Conservation (phyloP, 352 stramenopile genomes). For the Phytophthora megakarya region DNA sequence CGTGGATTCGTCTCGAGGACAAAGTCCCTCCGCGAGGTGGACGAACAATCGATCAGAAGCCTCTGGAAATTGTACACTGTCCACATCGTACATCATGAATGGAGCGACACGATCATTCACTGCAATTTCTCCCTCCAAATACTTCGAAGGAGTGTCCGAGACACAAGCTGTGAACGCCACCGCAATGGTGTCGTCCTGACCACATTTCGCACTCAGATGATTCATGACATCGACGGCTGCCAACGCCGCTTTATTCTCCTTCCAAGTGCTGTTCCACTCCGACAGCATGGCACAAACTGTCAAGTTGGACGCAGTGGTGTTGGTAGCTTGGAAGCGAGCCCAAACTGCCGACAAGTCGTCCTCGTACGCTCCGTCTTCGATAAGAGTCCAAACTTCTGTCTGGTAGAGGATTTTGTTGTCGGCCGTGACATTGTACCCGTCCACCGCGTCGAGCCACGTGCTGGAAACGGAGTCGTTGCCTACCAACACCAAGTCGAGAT, state of each 20-base stretch:
- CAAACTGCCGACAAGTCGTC: slow-evolving; percentile 28
- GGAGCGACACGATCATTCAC: slow-evolving; percentile 22
- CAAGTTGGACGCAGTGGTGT: background rate
- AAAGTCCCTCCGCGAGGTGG: slow-evolving; percentile 28
- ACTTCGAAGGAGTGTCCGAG: slow-evolving; percentile 7
- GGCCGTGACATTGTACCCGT: slow-evolving; percentile 7
- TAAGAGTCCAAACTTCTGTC: slow-evolving; percentile 16
- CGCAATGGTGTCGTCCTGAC: slow-evolving; percentile 38
- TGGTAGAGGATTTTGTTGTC: slow-evolving; percentile 24
- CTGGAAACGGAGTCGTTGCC: slow-evolving; percentile 14
- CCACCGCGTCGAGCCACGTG: slow-evolving; percentile 7
- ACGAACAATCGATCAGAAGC: slow-evolving; percentile 39
- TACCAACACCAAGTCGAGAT: slow-evolving; percentile 24
- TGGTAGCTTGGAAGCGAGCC: slow-evolving; percentile 36
- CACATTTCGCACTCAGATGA: slow-evolving; percentile 20
- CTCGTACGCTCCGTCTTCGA: slow-evolving; percentile 24
- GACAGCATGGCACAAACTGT: slow-evolving; percentile 34
- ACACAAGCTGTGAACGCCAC: slow-evolving; percentile 35
- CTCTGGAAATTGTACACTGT: slow-evolving; percentile 9
- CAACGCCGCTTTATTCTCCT: slow-evolving; percentile 7
- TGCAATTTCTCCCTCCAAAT: slow-evolving; percentile 25
- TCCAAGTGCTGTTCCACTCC: slow-evolving; percentile 34
- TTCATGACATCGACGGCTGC: slow-evolving; percentile 21
- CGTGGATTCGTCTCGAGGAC: slow-evolving; percentile 28
- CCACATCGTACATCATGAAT: slow-evolving; percentile 24